Evolutionary conservation across 768 basidiomycete species (phyloP).

Genomic region (Mycena alexandri): DNA sequence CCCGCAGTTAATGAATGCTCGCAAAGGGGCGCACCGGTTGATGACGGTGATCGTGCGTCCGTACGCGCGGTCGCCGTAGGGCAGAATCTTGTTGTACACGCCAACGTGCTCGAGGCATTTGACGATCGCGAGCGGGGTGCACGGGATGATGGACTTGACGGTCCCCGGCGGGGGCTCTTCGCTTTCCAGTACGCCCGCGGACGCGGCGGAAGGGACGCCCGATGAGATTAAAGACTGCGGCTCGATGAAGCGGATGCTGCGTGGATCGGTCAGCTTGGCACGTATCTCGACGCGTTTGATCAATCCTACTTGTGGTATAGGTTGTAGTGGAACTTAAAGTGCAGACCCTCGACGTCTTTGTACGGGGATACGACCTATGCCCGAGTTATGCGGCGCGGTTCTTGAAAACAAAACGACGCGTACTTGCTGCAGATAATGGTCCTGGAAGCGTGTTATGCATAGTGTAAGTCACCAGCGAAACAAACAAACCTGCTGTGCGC

Average conservation of each 20-base stretch:
- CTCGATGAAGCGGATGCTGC: constrained; percentile 93
- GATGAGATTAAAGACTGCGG: constrained; percentile 74
- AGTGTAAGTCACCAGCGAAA: constrained; percentile 12
- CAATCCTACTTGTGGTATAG: constrained; percentile 89
- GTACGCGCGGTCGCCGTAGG: constrained; percentile 95
- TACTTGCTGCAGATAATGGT: constrained; percentile 97
- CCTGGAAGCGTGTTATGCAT: constrained; percentile 57
- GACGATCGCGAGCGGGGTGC: constrained; percentile 96
- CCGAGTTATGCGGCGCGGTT: constrained; percentile 12
- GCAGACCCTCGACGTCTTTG: constrained; percentile 97
- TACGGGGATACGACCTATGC: constrained; percentile 90
- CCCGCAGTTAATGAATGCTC: not conserved
- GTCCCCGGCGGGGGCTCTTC: constrained; percentile 85
- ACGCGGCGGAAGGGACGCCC: constrained; percentile 56
- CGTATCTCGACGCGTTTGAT: not conserved
- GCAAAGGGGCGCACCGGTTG: constrained; percentile 73
- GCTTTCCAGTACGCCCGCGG: constrained; percentile 51
- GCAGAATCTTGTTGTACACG: constrained; percentile 92
- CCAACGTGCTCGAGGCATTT: constrained; percentile 93
- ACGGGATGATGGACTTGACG: constrained; percentile 97
- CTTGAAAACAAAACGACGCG: constrained; percentile 24
- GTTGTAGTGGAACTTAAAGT: constrained; percentile 96
- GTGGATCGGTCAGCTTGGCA: constrained; percentile 12
- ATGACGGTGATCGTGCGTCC: constrained; percentile 95
- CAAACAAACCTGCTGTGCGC: constrained; percentile 80